Base-by-base conservation (phyloP, 2,329 filamentous ascomycete genomes). In the Ophiostoma populinum region DNA sequence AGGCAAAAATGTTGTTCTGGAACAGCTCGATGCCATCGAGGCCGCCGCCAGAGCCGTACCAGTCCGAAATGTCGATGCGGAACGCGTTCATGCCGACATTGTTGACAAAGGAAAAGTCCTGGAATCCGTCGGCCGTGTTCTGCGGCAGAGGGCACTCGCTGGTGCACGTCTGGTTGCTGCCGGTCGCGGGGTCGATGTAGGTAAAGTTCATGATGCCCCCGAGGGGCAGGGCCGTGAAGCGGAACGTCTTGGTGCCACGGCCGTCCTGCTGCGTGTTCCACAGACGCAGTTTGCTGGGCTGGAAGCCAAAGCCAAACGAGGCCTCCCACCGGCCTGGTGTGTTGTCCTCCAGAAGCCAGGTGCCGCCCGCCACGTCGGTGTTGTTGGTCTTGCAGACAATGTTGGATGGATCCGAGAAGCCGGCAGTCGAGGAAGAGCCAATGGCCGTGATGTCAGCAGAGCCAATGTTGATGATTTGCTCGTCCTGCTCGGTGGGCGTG, bases 201-300 rank as follows among this genome's bases (percentile, higher is more conserved):
- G 85, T 92, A 49, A 98, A 67, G 55, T 95, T 94, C 75, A 98
- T 81, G 52, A 98, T 94, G 35, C 90, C 90, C 42, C 80, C 76
- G 48, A 87, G 72, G 5, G 87, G 86, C 39, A 87, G 61, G 13
- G 85, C 81, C 16, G 81, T 82, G 51, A 83, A 92, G 39, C 85
- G 74, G 59, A 82, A 98, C 0, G 78, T 80, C 58, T 81, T 80
- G 20, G 86, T 93, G 20, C 90, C 86, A 43, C 85, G 75, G 34
- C 80, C 83, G 47, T 90, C 73, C 35, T 74, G 65, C 46, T 80
- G 74, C 3, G 87, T 90, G 56, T 98, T 98, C 63, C 80, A 83
- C 17, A 98, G 61, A 36, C 83, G 74, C 40, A 98, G 57, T 54
- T 83, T 92, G 8, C 83, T 87, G 1, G 90, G 92, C 45, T 75